Evolutionary conservation across 768 basidiomycete genomes (phyloP).

Genomic region (Butyriboletus loyo): DNA sequence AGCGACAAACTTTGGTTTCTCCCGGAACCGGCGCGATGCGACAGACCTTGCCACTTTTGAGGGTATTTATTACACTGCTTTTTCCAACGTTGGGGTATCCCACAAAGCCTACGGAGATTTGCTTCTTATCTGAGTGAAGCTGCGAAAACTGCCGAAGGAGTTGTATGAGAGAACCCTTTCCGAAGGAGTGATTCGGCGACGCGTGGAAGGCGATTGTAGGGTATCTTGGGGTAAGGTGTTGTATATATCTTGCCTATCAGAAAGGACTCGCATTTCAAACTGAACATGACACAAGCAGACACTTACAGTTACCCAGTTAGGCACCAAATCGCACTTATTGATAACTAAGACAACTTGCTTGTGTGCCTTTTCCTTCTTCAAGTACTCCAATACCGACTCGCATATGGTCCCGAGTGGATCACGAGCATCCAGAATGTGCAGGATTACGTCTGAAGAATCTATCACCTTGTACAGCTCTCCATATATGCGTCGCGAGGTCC

Average conservation of each 20-base stretch:
- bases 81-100: conserved; percentile 99
- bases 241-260: conserved; percentile 85
- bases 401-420: conserved; percentile 96
- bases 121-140: conserved; percentile 97
- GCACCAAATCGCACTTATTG: conserved; percentile 98
- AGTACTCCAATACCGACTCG: conserved; percentile 87
- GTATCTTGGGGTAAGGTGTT: conserved; percentile 90
- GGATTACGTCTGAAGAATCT: conserved; percentile 94
- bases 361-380: conserved; percentile 94
- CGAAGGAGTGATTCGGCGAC: conserved; percentile 98
- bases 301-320: conserved; percentile 97
- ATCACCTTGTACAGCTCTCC: conserved; percentile 99
- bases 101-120: conserved; percentile 96
- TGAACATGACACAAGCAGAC: background rate
- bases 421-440: conserved; percentile 93
- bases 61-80: conserved; percentile 95
- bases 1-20: conserved; percentile 73
- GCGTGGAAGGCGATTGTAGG: conserved; percentile 99
- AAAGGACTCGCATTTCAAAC: background rate
- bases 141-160: conserved; percentile 94
- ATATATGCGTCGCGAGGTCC: conserved; percentile 93
- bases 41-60: conserved; percentile 98
- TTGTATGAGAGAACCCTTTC: conserved; percentile 97
- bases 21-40: conserved; percentile 95
- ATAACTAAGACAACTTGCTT: conserved; percentile 96